Conservation (phyloP, 192 early-diverging fungal genomes). For the Dissophora globulifera region DNA sequence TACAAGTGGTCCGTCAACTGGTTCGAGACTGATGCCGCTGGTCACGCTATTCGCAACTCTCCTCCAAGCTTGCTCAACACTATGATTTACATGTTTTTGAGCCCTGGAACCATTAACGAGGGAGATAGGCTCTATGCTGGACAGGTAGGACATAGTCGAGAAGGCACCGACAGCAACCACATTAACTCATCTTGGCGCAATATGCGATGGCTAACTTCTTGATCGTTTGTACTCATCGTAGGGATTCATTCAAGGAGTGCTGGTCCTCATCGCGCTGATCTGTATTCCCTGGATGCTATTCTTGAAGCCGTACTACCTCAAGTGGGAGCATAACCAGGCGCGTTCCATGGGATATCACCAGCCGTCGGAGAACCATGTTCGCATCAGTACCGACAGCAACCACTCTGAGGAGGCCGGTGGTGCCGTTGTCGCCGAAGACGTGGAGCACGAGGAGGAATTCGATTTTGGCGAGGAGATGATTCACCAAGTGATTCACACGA, state of each 20-base stretch:
- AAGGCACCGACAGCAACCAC: too few relatives aligned
- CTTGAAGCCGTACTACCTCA: conserved; percentile 88
- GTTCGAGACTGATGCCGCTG: conserved; percentile 74
- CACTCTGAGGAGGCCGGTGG: conserved; percentile 57
- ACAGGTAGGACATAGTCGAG: too few relatives aligned
- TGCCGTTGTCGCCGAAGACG: conserved; percentile 72
- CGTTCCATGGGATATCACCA: conserved; percentile 79
- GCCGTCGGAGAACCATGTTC: conserved; percentile 58
- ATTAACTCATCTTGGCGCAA: too few relatives aligned
- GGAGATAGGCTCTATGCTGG: conserved; percentile 84
- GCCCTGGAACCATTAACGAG: conserved; percentile 81
- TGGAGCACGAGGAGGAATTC: conserved; percentile 75
- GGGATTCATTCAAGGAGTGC: conserved; percentile 78
- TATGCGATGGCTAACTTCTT: too few relatives aligned
- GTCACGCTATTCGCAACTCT: conserved; percentile 71
- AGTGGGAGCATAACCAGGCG: conserved; percentile 82
- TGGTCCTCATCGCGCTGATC: conserved; percentile 85
- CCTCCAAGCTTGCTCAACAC: conserved; percentile 97
- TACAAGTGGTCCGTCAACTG: conserved; percentile 98
- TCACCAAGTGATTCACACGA: conserved; percentile 98
- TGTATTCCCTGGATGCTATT: conserved; percentile 99
- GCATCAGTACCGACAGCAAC: conserved; percentile 54
- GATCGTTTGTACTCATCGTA: conserved; percentile 3
- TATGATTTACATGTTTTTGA: conserved; percentile 99
- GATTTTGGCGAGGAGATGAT: conserved; percentile 98